Evolutionary conservation across 805 yeast species (phyloP).

Genomic region (Torulaspora delbrueckii): DNA sequence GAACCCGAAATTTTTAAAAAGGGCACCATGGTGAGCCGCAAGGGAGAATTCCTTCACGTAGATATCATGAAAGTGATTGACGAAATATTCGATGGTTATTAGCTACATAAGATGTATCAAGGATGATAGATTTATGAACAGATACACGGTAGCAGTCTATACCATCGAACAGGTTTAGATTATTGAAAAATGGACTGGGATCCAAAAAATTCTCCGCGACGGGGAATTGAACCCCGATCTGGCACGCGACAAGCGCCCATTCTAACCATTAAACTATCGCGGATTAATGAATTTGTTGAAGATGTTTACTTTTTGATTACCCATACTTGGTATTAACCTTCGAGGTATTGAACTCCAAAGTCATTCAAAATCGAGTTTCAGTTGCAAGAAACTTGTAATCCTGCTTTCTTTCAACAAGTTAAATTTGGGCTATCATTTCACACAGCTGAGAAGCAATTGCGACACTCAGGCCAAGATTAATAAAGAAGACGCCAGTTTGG

Average conservation of each 20-base stretch:
- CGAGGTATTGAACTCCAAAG: too few relatives aligned
- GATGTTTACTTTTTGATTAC: neutral
- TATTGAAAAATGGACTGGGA: neutral
- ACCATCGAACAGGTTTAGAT: too few relatives aligned
- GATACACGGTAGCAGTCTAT: neutral
- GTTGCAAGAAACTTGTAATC: too few relatives aligned
- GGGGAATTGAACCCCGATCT: conserved; percentile 34
- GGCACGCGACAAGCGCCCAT: conserved; percentile 33
- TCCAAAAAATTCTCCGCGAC: conserved; percentile 25
- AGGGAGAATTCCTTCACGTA: conserved; percentile 45
- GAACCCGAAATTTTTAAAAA: conserved; percentile 85
- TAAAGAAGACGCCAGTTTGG: too few relatives aligned
- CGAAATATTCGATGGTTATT: conserved; percentile 31
- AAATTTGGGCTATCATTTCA: too few relatives aligned
- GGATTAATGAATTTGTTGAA: conserved; percentile 9
- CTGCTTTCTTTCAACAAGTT: too few relatives aligned
- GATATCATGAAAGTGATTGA: conserved; percentile 40
- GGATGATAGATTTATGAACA: neutral
- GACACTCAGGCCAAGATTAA: too few relatives aligned
- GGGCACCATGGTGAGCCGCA: conserved; percentile 55
- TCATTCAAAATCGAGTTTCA: too few relatives aligned
- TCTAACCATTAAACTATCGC: conserved; percentile 31
- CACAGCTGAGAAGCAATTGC: too few relatives aligned
- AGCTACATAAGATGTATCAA: neutral
- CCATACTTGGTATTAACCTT: too few relatives aligned